Evolutionary conservation across 2,329 filamentous ascomycete genomes (phyloP).

Genomic region (Cladosporium sp.): DNA sequence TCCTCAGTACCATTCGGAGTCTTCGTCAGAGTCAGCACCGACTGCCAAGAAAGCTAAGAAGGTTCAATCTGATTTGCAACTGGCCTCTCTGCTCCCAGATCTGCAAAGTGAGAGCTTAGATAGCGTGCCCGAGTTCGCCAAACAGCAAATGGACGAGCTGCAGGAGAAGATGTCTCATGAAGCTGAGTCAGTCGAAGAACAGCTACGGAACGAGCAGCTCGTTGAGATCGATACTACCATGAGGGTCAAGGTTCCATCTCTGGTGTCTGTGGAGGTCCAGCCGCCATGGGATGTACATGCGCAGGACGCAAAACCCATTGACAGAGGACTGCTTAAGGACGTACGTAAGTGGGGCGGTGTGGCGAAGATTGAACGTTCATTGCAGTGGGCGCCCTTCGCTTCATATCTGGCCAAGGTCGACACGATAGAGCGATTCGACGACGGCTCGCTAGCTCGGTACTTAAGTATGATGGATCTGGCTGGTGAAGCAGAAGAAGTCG

Average conservation of each 20-base stretch:
- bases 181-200: slow-evolving; percentile 33
- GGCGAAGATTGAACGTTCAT: slow-evolving; percentile 35
- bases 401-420: slow-evolving; percentile 35
- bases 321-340: slow-evolving; percentile 27
- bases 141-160: slow-evolving; percentile 31
- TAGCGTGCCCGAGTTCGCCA: slow-evolving; percentile 15
- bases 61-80: slow-evolving; percentile 35
- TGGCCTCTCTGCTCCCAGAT: slow-evolving; percentile 33
- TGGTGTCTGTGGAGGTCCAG: slow-evolving; percentile 41
- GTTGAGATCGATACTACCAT: slow-evolving; percentile 44
- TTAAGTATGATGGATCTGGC: slow-evolving; percentile 32
- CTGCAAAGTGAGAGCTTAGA: slow-evolving; percentile 25
- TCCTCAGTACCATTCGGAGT: slow-evolving; percentile 27
- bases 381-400: slow-evolving; percentile 49
- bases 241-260: slow-evolving; percentile 45
- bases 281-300: slow-evolving; percentile 46
- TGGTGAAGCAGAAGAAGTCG: slow-evolving; percentile 27
- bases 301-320: slow-evolving; percentile 32
- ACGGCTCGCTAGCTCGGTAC: slow-evolving; percentile 35
- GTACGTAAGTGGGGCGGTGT: slow-evolving; percentile 39
- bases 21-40: slow-evolving; percentile 25
- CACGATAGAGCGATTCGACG: slow-evolving; percentile 39
- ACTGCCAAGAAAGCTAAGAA: slow-evolving; percentile 39
- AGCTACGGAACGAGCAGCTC: slow-evolving; percentile 31
- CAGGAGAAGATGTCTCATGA: slow-evolving; percentile 33